phyloP scores from a whole-genome alignment of 306 rosid species.

The Potentilla sterilis region DNA sequence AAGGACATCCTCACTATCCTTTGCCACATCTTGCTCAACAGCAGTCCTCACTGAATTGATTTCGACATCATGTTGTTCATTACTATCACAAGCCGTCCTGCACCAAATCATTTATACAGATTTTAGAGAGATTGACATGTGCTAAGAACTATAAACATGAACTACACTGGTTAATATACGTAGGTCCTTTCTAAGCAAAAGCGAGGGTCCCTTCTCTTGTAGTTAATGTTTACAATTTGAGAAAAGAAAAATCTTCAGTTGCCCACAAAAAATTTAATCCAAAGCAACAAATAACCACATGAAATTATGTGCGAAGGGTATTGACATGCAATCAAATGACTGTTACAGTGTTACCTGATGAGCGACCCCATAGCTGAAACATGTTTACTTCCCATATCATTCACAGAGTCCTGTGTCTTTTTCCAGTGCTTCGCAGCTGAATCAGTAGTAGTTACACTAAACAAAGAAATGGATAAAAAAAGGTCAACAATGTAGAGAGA shows the following conservation, averaged over 20 bases:
- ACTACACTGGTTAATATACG: neutral
- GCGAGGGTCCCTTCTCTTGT: neutral
- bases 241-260: neutral
- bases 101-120: conserved; percentile 14
- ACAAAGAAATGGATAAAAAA: conserved; percentile 6
- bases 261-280: neutral
- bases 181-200: neutral
- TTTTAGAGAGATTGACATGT: conserved; percentile 1
- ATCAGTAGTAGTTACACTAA: conserved; percentile 55
- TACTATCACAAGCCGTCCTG: conserved; percentile 61
- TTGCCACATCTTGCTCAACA: conserved; percentile 65
- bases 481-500: neutral
- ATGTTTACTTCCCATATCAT: conserved; percentile 59
- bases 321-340: conserved; percentile 2
- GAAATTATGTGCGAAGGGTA: neutral
- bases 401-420: conserved; percentile 55
- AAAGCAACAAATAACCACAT: neutral
- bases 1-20: conserved; percentile 50
- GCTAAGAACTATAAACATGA: neutral
- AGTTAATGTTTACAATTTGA: neutral
- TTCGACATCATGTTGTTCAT: conserved; percentile 66
- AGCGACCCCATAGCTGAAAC: conserved; percentile 50
- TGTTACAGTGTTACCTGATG: conserved; percentile 68
- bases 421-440: conserved; percentile 58
- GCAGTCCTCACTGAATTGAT: conserved; percentile 54